A percentile compares a stretch with the other conserved stretches of the same genome.
Evolutionary conservation across 1,139 yeast species (phyloP).

Genomic region (Geotrichum macrosporum): DNA sequence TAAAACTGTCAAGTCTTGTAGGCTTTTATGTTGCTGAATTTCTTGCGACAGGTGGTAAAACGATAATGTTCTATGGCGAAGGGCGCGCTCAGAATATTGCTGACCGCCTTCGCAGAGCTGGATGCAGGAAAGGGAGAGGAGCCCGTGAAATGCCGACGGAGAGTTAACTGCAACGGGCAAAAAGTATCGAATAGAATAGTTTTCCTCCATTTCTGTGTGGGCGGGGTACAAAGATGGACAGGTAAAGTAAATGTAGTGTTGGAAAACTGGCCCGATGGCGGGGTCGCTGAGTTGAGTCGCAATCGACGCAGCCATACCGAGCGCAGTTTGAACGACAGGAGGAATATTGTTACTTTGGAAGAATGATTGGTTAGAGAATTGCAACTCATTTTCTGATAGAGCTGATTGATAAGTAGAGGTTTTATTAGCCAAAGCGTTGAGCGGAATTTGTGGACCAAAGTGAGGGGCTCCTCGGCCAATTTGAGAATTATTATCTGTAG

Average conservation of each 20-base stretch:
- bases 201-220: constrained; percentile 1
- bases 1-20: constrained; percentile 4
- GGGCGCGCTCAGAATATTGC: constrained; percentile 3
- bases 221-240: constrained; percentile 17
- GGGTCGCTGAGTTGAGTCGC: constrained; percentile 10
- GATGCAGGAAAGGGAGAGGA: constrained; percentile 12
- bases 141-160: constrained; percentile 13
- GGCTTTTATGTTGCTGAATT: constrained; percentile 3
- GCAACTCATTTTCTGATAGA: not conserved
- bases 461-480: not conserved
- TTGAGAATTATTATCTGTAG: not conserved
- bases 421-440: not conserved
- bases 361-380: not conserved
- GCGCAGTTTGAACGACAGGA: constrained; percentile 2
- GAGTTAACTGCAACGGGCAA: constrained; percentile 17
- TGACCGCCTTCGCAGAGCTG: constrained; percentile 12
- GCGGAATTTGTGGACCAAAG: too few species aligned
- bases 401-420: not conserved
- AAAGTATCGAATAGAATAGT: constrained; percentile 13
- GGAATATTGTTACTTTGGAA: not conserved
- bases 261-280: constrained; percentile 4
- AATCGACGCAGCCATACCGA: constrained; percentile 10
- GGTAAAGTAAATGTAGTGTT: constrained; percentile 16
- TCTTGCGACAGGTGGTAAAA: constrained; percentile 5
- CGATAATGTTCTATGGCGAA: constrained; percentile 11